Evolutionary conservation across 805 yeast species (phyloP).

Genomic region (Suhomyces canberraensis): DNA sequence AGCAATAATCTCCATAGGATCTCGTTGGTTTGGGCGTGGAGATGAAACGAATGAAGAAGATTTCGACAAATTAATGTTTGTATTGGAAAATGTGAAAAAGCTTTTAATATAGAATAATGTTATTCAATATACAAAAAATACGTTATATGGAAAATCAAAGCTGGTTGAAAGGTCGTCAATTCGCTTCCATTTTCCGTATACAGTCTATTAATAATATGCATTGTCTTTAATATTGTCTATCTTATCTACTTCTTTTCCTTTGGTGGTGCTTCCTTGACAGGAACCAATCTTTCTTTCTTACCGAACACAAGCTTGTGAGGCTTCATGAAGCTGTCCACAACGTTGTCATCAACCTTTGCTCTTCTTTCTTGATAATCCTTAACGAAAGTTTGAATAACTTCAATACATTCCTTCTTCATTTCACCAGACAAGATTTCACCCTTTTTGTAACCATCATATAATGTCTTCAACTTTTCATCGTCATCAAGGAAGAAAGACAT

Average conservation of each 20-base stretch:
- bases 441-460: slow-evolving; percentile 61
- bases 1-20: slow-evolving; percentile 44
- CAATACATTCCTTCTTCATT: slow-evolving; percentile 84
- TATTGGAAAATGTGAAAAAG: slow-evolving; percentile 27
- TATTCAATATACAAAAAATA: too few relatives aligned
- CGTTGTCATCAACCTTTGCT: slow-evolving; percentile 57
- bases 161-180: too few relatives aligned
- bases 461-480: slow-evolving; percentile 66
- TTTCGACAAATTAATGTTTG: slow-evolving; percentile 44
- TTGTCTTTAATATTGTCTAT: background rate
- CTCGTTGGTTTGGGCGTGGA: slow-evolving; percentile 44
- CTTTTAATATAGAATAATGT: background rate
- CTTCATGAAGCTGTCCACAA: slow-evolving; percentile 68
- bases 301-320: slow-evolving; percentile 83
- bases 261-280: slow-evolving; percentile 51
- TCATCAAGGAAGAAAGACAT: slow-evolving; percentile 86
- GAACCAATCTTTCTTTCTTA: slow-evolving; percentile 66
- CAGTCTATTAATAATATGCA: too few relatives aligned
- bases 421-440: slow-evolving; percentile 92
- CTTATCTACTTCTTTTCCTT: slow-evolving; percentile 21
- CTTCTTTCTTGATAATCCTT: slow-evolving; percentile 79
- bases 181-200: too few relatives aligned
- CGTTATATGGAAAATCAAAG: too few relatives aligned
- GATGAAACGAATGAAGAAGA: slow-evolving; percentile 30
- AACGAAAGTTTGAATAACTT: slow-evolving; percentile 75